A percentile compares a stretch with the other conserved stretches of the same genome.
These are phyloP conservation scores for Pseudocercospora vitis DNA, from an alignment of 2,329 filamentous ascomycete species.

Conservation along the genomic window DNA sequence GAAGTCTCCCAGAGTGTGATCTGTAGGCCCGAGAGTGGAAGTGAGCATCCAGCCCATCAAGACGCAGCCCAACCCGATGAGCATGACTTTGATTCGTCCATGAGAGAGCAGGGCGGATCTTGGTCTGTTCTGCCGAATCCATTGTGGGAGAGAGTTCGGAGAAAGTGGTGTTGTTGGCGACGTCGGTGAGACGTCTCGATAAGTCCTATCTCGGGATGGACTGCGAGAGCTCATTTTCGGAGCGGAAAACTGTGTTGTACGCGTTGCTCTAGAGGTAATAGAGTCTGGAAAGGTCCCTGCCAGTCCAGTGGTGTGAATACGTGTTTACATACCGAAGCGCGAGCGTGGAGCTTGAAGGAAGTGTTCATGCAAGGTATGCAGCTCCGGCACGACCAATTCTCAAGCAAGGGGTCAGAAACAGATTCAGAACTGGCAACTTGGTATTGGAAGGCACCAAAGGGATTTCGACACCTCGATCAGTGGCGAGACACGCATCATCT, in stretches of 20 bases:
- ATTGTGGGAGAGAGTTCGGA: constrained; percentile 32
- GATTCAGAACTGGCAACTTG: constrained; percentile 1
- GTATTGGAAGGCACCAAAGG: no score
- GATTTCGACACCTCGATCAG: no score
- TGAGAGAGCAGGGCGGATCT: constrained; percentile 21
- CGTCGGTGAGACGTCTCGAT: constrained; percentile 28
- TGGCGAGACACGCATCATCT: no score
- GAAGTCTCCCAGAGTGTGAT: constrained; percentile 10
- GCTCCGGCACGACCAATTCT: constrained; percentile 5
- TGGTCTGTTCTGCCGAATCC: constrained; percentile 28
- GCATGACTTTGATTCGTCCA: constrained; percentile 28
- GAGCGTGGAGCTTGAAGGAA: background rate
- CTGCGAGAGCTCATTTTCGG: constrained; percentile 26
- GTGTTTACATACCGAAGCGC: constrained; percentile 14
- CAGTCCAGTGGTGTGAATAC: background rate
- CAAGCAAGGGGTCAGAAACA: constrained; percentile 9
- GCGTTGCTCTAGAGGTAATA: background rate
- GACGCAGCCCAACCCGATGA: constrained; percentile 30
- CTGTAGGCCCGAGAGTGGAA: constrained; percentile 27
- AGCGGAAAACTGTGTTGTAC: constrained; percentile 1
- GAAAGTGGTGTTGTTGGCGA: constrained; percentile 29
- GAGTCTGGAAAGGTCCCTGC: background rate
- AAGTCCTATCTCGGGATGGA: constrained; percentile 24
- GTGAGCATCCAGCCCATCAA: constrained; percentile 37
- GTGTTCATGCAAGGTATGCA: background rate